Conservation (phyloP, 768 basidiomycete genomes). For the Suillus cothurnatus region DNA sequence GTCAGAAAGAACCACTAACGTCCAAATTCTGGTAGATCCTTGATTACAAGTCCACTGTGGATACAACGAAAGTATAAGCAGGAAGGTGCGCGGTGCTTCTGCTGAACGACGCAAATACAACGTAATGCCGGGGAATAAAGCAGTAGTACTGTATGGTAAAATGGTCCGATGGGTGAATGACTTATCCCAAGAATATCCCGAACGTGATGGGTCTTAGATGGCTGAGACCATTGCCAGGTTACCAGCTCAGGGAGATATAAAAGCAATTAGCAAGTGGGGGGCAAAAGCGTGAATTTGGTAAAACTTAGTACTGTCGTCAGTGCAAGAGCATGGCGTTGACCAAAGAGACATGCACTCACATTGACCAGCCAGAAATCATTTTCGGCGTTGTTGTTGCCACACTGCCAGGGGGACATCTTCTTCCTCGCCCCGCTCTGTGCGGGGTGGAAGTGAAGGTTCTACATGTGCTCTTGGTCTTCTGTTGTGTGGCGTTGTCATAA, state of each 20-base stretch:
- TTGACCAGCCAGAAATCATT: not conserved
- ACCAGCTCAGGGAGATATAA: not conserved
- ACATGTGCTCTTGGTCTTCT: conserved; percentile 47
- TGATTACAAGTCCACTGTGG: conserved; percentile 16
- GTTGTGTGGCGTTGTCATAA: conserved; percentile 35
- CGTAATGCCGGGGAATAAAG: conserved; percentile 25
- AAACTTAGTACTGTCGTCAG: not conserved
- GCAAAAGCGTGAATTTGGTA: not conserved
- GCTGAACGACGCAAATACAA: conserved; percentile 10
- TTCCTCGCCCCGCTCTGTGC: conserved; percentile 51
- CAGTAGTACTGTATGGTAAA: conserved; percentile 36
- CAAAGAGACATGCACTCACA: not conserved
- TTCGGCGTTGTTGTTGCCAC: conserved; percentile 73
- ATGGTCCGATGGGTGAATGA: conserved; percentile 22
- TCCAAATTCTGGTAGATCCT: conserved; percentile 14
- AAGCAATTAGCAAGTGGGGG: conserved; percentile 2
- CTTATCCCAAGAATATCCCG: conserved; percentile 25
- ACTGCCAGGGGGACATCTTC: conserved; percentile 81
- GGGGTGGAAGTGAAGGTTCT: conserved; percentile 29
- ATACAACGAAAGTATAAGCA: conserved; percentile 16
- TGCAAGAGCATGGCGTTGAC: not conserved
- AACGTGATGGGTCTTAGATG: conserved; percentile 30
- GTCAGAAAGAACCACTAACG: not conserved
- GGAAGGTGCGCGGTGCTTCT: conserved; percentile 1
- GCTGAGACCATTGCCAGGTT: not conserved